Conservation (phyloP, 1,139 yeast species). For the Sugiyamaella paludigena region DNA sequence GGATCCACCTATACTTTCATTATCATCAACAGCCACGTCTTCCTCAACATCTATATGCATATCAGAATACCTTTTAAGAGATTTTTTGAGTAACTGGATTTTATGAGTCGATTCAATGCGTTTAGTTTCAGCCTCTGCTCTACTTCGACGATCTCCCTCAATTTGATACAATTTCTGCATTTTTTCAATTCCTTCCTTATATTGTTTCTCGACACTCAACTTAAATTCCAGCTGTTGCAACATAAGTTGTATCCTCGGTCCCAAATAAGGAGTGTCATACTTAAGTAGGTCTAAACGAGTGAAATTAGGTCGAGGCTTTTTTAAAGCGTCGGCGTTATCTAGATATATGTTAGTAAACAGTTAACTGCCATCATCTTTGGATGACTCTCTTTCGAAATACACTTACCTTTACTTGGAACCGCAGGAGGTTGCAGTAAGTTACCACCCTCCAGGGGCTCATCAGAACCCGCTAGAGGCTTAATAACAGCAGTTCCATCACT, state of each 20-base stretch:
- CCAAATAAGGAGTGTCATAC: constrained; percentile 90
- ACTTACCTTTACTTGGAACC: constrained; percentile 24
- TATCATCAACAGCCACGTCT: constrained; percentile 41
- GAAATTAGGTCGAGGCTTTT: constrained; percentile 29
- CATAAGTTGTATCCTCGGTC: constrained; percentile 95
- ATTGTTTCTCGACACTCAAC: constrained; percentile 88
- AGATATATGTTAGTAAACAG: not conserved
- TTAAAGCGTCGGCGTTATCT: not conserved
- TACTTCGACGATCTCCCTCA: constrained; percentile 86
- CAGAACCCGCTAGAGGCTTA: not conserved
- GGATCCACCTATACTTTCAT: constrained; percentile 50
- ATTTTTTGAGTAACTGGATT: constrained; percentile 76
- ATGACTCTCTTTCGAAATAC: too few relatives aligned
- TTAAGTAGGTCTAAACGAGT: constrained; percentile 69
- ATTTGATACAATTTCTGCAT: constrained; percentile 78
- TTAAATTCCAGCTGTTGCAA: constrained; percentile 90
- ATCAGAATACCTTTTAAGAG: constrained; percentile 83
- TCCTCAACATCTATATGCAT: constrained; percentile 76
- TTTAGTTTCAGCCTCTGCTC: constrained; percentile 88
- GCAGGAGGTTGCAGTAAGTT: constrained; percentile 14
- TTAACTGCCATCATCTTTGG: not conserved
- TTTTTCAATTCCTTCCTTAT: constrained; percentile 88
- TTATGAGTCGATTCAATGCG: constrained; percentile 80
- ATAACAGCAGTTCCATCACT: constrained; percentile 1
- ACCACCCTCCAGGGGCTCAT: too few relatives aligned